Base-by-base conservation (phyloP, 1,284 basidiomycete species). In the Malassezia japonica region DNA sequence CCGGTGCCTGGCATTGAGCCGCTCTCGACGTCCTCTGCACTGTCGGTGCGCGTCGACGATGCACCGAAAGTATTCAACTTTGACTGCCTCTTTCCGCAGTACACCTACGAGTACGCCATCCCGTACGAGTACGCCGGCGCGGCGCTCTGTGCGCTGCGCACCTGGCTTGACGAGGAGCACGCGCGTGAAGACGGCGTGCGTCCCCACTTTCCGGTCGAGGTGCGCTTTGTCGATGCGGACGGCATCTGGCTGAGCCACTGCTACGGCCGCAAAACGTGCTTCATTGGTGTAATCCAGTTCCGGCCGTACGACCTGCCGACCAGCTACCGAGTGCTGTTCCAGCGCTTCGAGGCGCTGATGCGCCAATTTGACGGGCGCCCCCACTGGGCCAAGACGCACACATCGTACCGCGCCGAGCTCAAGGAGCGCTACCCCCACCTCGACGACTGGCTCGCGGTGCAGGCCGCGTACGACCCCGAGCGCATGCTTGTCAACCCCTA, bases 301-400 rank as follows among this genome's bases (percentile, higher is more conserved):
- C 87, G 91, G 60, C 92, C 92, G 1, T 98, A 92, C 73, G 85
- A 86, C 24, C 78, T 84, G 48, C 82, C 84, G 29, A 84, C 91
- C n/a, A 83, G 86, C 24, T 96, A 95, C 76, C 81, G 83, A 55
- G 76, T 78, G 50, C 79, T 91, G 52, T 95, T 96, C 74, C 75
- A 78, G 42, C 79, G 78, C 25, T 98, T 91, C 72, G 87, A 92
- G 68, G 67, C 75, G 15, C 84, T 94, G 61, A 74, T 92, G 60
- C 74, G 78, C 28, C 78, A 78, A 32, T 81, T 90, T 74, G 79
- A 80, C 40, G 91, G 90, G 7, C 80, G 87, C 48, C 90, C 92
- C 3, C 92, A 98, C 77, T 98, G 92, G 92, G 94, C 91, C 0
- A 98, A 98, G 75, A 81, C 88, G 20, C 92, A 98, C 73, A 76